Percentiles rank a stretch among this genome's conserved stretches.
phyloP scores from a whole-genome alignment of 2,329 filamentous ascomycete species.

The Penicillium digitatum region DNA sequence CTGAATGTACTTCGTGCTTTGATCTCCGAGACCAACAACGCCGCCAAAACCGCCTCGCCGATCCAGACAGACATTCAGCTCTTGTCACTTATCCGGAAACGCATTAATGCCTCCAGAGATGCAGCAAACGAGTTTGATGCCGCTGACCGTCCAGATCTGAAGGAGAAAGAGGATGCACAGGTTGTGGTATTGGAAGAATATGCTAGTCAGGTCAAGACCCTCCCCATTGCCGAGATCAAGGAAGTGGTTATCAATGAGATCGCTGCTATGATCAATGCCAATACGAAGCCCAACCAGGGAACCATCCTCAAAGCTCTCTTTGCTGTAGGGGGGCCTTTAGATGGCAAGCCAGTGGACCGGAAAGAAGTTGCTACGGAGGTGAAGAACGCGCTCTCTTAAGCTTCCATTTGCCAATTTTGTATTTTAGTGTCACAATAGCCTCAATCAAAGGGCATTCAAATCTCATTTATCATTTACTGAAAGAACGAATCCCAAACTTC shows the following conservation, averaged over 20 bases:
- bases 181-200: conserved; percentile 46
- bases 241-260: conserved; percentile 36
- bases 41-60: conserved; percentile 45
- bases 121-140: conserved; percentile 42
- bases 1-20: conserved; percentile 48
- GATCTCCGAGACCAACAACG: conserved; percentile 50
- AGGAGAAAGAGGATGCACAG: conserved; percentile 45
- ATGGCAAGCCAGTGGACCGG: conserved; percentile 44
- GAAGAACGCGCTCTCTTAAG: conserved; percentile 32
- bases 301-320: conserved; percentile 43
- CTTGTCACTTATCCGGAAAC: conserved; percentile 46
- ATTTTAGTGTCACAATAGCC: conserved; percentile 24
- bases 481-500: neutral
- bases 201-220: conserved; percentile 40
- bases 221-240: conserved; percentile 41
- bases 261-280: conserved; percentile 33
- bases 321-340: conserved; percentile 39
- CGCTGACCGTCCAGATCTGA: conserved; percentile 43
- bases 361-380: conserved; percentile 41
- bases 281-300: conserved; percentile 37
- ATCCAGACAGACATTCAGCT: conserved; percentile 48
- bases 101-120: conserved; percentile 34
- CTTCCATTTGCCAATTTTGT: conserved; percentile 16
- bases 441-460: neutral
- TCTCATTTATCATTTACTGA: conserved; percentile 5